These are phyloP conservation scores for Stephania japonica DNA, from an alignment of 164 flowering plant species.

Conservation along the genomic window DNA sequence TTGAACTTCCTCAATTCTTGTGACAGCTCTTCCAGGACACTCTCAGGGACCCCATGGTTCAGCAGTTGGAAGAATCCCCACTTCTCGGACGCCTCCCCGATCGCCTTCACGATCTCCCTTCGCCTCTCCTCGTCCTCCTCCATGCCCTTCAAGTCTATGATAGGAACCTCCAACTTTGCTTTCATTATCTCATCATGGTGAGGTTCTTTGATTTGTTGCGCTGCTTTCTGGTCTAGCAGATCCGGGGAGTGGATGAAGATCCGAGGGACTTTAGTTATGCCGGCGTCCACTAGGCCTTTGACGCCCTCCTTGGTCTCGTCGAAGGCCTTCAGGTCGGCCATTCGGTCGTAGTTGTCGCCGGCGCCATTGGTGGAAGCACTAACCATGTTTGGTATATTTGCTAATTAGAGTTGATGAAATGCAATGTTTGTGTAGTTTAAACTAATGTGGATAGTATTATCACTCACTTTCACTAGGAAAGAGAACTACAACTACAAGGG, in stretches of 20 bases:
- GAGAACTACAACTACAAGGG: not conserved
- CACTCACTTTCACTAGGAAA: no score
- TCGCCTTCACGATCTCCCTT: not conserved
- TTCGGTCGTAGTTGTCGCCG: not conserved
- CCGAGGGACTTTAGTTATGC: not conserved
- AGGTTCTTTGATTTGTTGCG: no score
- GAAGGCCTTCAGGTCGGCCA: not conserved
- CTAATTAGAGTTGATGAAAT: no score
- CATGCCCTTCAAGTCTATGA: not conserved
- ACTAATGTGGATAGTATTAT: no score
- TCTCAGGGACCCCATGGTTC: constrained; percentile 4
- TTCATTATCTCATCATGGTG: not conserved
- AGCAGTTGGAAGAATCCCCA: constrained; percentile 8
- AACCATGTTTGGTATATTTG: not conserved
- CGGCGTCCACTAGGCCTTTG: constrained; percentile 1
- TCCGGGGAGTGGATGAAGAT: not conserved
- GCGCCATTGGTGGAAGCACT: not conserved
- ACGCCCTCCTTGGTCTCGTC: constrained; percentile 5
- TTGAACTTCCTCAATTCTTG: not conserved
- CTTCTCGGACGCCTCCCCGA: constrained; percentile 5
- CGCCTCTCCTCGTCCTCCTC: not conserved
- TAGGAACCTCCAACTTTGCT: not conserved
- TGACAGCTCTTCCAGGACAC: not conserved
- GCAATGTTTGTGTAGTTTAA: no score
- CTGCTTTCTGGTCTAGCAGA: not conserved